These are phyloP conservation scores for Simplicillium aogashimaense DNA, from an alignment of 2,329 filamentous ascomycete genomes.

Conservation along the genomic window DNA sequence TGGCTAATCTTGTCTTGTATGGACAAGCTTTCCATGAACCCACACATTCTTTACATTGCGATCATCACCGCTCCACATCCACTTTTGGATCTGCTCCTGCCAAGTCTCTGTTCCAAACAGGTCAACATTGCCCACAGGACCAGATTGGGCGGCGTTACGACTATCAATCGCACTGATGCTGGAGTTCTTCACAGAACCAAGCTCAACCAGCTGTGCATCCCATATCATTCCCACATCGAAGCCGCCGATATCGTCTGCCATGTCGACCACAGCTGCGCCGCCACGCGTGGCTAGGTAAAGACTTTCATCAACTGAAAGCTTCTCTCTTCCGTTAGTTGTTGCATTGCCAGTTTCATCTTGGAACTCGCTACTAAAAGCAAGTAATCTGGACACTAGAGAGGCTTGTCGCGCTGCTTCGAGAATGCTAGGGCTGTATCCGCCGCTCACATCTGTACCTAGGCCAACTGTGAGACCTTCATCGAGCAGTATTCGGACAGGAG, in stretches of 20 bases:
- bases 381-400: conserved; percentile 58
- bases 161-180: conserved; percentile 16
- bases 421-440: conserved; percentile 66
- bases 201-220: conserved; percentile 71
- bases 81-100: conserved; percentile 73
- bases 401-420: conserved; percentile 67
- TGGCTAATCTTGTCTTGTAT: no score
- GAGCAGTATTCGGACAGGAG: conserved; percentile 58
- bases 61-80: no score
- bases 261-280: conserved; percentile 64
- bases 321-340: conserved; percentile 17
- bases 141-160: conserved; percentile 4
- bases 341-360: conserved; percentile 26
- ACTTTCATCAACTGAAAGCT: conserved; percentile 65
- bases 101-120: conserved; percentile 75
- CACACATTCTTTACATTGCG: no score
- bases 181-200: conserved; percentile 36
- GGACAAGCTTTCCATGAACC: no score
- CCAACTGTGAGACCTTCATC: conserved; percentile 63
- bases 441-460: conserved; percentile 74
- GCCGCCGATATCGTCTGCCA: conserved; percentile 59
- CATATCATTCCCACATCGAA: conserved; percentile 75
- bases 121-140: conserved; percentile 54
- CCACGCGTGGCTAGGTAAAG: conserved; percentile 72
- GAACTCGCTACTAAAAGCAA: conserved; percentile 36